These are phyloP conservation scores for Vitis amurensis DNA, from an alignment of 164 flowering plant genomes.

Conservation along the genomic window DNA sequence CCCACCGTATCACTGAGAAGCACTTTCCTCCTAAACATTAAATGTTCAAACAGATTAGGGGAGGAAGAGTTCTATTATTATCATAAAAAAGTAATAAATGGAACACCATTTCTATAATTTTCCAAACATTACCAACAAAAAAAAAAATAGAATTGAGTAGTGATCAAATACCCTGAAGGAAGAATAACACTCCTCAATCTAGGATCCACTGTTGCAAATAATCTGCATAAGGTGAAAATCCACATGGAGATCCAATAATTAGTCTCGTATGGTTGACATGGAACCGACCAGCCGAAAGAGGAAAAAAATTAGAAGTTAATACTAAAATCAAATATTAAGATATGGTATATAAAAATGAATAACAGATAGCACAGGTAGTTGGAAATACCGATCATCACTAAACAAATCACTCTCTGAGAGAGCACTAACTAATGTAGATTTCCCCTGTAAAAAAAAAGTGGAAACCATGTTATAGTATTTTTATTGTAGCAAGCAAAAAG, in stretches of 20 bases:
- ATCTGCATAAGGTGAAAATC: conserved; percentile 43
- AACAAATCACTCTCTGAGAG: conserved; percentile 74
- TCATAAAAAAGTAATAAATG: background rate
- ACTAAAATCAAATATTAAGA: background rate
- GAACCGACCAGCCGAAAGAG: conserved; percentile 1
- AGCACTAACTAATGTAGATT: conserved; percentile 82
- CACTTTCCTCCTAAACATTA: conserved; percentile 71
- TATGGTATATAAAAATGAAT: background rate
- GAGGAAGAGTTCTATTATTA: background rate
- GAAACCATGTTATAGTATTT: background rate
- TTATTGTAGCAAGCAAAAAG: background rate
- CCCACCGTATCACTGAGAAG: conserved; percentile 97
- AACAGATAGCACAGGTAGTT: background rate
- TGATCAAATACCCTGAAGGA: conserved; percentile 80
- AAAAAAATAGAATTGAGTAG: background rate
- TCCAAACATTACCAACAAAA: background rate
- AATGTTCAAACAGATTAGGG: conserved; percentile 8
- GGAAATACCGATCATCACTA: conserved; percentile 74
- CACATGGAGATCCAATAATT: background rate
- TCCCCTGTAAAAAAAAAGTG: conserved; percentile 56
- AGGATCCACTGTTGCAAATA: conserved; percentile 98
- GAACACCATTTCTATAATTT: background rate
- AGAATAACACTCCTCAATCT: conserved; percentile 72
- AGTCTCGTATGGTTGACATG: background rate
- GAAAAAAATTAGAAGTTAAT: background rate